Base-by-base conservation (phyloP, 495 filamentous ascomycete genomes). In the Annulohypoxylon maeteangense region DNA sequence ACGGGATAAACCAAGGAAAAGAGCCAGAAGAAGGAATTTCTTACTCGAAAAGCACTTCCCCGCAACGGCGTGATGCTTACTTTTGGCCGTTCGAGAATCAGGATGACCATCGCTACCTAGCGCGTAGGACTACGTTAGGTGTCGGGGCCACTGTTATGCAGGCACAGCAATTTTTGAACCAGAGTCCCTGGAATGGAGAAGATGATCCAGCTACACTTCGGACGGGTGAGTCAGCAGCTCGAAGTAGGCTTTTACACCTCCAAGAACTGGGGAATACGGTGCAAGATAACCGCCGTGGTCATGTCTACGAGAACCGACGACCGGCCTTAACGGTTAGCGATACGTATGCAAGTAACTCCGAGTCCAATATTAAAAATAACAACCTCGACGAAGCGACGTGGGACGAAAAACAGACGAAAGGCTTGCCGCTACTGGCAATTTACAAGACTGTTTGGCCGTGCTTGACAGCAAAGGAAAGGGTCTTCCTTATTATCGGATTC, bases 361-460 rank as follows among this genome's bases (percentile, higher is more conserved):
- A 61, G 22, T 3, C 6, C 7, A 31, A 45, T 0, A 34, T 54
- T 3, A 22, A 23, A 3, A 29, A 42, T 4, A 40, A 58, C 11
- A 4, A 23, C 1, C 0, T 14, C 11, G 36, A 57, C 0, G 51
- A 48, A 18, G 67, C 57, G 14, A 78, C 67, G 14, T 48, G 31
- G 27, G 73, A 70, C 60, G 66, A 62, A 16, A 65, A 67, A 42
- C 71, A 69, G 47, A 51, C 59, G 63, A 16, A 58, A 67, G 31
- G 64, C 0, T 65, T 81, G 1, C 82, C 89, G 0, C 71, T 94
- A 0, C 75, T 67, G 6, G 73, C 80, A 38, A 93, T 96, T n/a
- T 81, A 97, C 50, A 74, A 78, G 23, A 95, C 92, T 0, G 83
- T 97, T 4, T 90, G 92, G 87, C 92, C 93, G 1, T 86, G 76